These are phyloP conservation scores for Phytophthora sp. DNA, from an alignment of 352 stramenopile genomes.

Conservation along the genomic window DNA sequence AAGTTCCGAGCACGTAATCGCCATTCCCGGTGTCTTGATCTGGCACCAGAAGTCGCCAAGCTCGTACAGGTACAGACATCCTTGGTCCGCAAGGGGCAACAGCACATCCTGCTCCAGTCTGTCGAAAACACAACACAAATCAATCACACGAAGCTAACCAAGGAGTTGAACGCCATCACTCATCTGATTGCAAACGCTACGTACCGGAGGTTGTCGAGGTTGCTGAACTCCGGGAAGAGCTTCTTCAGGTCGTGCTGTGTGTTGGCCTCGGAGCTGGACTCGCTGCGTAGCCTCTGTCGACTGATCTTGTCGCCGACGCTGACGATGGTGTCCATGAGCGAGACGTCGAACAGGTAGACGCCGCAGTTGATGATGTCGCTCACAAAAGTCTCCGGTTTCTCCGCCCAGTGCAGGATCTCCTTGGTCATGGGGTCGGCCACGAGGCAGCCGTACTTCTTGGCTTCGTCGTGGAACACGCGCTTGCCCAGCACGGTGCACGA, in stretches of 20 bases:
- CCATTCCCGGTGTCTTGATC: constrained; percentile 91
- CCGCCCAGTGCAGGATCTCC: constrained; percentile 89
- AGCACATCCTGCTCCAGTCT: constrained; percentile 88
- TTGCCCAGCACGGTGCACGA: constrained; percentile 85
- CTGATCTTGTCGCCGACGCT: constrained; percentile 82
- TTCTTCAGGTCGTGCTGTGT: constrained; percentile 84
- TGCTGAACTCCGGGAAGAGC: constrained; percentile 88
- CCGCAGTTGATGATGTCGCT: constrained; percentile 92
- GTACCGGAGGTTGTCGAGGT: constrained; percentile 84
- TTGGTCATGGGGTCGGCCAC: constrained; percentile 77
- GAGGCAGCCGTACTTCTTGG: constrained; percentile 89
- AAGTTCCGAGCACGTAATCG: constrained; percentile 89
- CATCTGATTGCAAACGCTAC: background rate
- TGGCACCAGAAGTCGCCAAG: constrained; percentile 91
- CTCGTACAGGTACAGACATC: constrained; percentile 78
- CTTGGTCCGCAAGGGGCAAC: constrained; percentile 79
- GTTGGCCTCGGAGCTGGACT: constrained; percentile 75
- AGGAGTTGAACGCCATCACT: background rate
- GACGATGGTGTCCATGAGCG: constrained; percentile 81
- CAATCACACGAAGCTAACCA: background rate
- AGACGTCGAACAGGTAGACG: constrained; percentile 88
- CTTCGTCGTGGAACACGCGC: constrained; percentile 88
- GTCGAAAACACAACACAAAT: background rate
- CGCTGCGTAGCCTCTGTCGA: constrained; percentile 75
- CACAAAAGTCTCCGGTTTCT: constrained; percentile 91